phyloP scores from a whole-genome alignment of 2,329 filamentous ascomycete genomes.

The Cytospora piceicola region DNA sequence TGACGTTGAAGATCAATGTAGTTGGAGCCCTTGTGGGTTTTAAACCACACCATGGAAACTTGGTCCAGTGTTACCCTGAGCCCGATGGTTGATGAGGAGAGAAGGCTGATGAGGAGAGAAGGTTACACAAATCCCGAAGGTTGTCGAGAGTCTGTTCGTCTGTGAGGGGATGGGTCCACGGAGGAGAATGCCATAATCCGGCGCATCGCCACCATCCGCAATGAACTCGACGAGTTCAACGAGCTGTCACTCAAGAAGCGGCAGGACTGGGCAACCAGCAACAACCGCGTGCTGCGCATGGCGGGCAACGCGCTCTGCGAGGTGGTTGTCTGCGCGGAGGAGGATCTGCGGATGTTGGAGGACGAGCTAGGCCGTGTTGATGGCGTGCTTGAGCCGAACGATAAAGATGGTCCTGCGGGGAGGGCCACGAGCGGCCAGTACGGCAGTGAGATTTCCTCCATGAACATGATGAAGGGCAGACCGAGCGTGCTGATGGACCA shows the following conservation, averaged over 20 bases:
- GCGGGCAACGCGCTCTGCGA: constrained; percentile 26
- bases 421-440: constrained; percentile 20
- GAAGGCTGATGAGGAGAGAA: too few relatives aligned
- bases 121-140: too few relatives aligned
- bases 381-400: constrained; percentile 21
- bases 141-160: too few relatives aligned
- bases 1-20: too few relatives aligned
- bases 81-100: too few relatives aligned
- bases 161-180: too few relatives aligned
- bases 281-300: constrained; percentile 25
- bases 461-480: constrained; percentile 4
- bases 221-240: constrained; percentile 27
- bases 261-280: constrained; percentile 26
- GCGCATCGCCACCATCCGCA: constrained; percentile 15
- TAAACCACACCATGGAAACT: too few relatives aligned
- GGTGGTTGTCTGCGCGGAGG: constrained; percentile 24
- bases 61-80: too few relatives aligned
- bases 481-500: constrained; percentile 1
- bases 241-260: constrained; percentile 15
- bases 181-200: constrained; percentile 14
- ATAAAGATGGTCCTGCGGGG: constrained; percentile 16
- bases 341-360: constrained; percentile 26
- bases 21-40: too few relatives aligned
- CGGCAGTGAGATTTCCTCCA: constrained; percentile 22
- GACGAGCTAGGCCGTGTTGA: constrained; percentile 26